Base-by-base conservation (phyloP, 2,329 filamentous ascomycete genomes). In the Aureobasidium sp. region DNA sequence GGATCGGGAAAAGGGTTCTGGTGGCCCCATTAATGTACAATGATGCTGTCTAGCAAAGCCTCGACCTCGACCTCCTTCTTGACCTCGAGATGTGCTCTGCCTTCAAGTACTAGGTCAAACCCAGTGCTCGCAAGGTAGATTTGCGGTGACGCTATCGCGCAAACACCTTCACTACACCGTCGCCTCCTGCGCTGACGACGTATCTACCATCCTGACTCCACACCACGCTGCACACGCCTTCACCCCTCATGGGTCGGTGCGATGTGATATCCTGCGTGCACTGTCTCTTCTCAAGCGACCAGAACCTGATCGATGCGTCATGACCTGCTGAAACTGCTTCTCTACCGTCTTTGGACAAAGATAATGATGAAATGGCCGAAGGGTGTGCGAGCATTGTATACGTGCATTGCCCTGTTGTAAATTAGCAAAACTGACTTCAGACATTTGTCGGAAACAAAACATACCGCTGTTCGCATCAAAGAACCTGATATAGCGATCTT, bases 371-470 rank as follows among this genome's bases (percentile, higher is more conserved):
- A 67, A 99, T 97, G 62, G 94, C 88, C 3, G 92, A 89, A 0
- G 94, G 91, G 69, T 99, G 94, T 6, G 94, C 94, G 63, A 97
- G 85, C 94, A 99, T 99, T 70, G 89, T 95, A 76, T 99, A 99
- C 66, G 94, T 97, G 77, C 92, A 97, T 91, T 99, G 94, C 62
- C 94, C 94, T 97, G 66, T 10, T 30, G 13, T 21, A 9, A 21
- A 48, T 58, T 39, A 58, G 42, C 13, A 37, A 47, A 21, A 34
- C 5, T 37, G 16, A 15, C n/a, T 6, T 21, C 13, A 9, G 27
- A 5, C 16, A 25, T 16, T 29, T 44, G 11, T 27, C 30, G 5
- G 10, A 11, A 37, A 15, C 21, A 15, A 41, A 8, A 84, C 90
- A 76, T 88, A 97, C 94, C 94, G 77, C 91, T 96, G 72, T 99